Percentiles rank a stretch among this genome's conserved stretches.
Evolutionary conservation across 805 yeast species (phyloP).

Genomic region (Yarrowia deformans): DNA sequence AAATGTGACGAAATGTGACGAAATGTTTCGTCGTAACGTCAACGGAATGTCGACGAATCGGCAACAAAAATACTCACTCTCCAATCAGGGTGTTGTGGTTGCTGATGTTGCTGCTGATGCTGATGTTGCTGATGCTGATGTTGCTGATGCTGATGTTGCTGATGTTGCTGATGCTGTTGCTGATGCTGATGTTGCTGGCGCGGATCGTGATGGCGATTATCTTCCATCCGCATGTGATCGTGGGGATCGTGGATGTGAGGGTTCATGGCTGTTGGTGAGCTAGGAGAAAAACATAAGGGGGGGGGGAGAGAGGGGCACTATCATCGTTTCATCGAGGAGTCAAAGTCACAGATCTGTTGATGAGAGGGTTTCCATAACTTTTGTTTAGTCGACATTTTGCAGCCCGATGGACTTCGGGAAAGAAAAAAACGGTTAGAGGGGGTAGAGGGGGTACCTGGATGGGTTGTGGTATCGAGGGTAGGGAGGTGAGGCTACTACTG

Average conservation of each 20-base stretch:
- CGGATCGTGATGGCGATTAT: neutral
- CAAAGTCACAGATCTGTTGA: conserved; percentile 23
- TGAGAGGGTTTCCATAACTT: conserved; percentile 24
- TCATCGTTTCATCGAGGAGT: neutral
- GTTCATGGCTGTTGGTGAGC: conserved; percentile 33
- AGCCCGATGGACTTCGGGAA: conserved; percentile 1
- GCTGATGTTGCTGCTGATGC: too few species aligned
- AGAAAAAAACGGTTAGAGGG: neutral
- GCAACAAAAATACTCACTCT: conserved; percentile 9
- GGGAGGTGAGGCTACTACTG: neutral
- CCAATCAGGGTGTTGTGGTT: neutral
- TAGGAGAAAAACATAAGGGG: neutral
- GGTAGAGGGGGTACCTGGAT: neutral
- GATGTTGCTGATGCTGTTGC: too few species aligned
- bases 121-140: too few species aligned
- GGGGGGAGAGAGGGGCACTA: neutral
- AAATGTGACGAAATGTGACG: too few species aligned
- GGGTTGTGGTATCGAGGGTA: neutral
- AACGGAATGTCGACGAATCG: too few species aligned
- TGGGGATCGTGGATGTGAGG: neutral
- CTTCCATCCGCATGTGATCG: neutral
- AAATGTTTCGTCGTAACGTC: too few species aligned
- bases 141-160: too few species aligned
- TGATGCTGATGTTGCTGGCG: too few species aligned
- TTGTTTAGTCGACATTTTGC: neutral